phyloP scores from a whole-genome alignment of 257 asterid species.

The Capsicum pubescens region DNA sequence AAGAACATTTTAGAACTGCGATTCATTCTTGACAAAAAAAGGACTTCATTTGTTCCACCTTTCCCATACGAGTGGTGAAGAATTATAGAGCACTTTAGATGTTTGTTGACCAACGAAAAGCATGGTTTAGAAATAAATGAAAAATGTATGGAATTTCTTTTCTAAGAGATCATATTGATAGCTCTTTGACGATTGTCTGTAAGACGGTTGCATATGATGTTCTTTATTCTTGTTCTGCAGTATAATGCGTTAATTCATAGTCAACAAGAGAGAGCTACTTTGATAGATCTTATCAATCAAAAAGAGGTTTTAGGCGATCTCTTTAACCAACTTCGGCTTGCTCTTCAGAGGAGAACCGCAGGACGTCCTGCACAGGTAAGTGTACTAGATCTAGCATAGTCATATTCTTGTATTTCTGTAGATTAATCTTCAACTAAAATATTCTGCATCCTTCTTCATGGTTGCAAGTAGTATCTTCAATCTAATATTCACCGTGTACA shows the following conservation, averaged over 20 bases:
- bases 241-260: slow-evolving; percentile 73
- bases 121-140: not conserved
- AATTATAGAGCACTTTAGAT: not conserved
- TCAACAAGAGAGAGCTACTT: slow-evolving; percentile 63
- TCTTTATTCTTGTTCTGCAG: slow-evolving; percentile 54
- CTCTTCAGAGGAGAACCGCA: slow-evolving; percentile 72
- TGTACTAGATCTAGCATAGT: slow-evolving; percentile 2
- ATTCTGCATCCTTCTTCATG: slow-evolving; percentile 8
- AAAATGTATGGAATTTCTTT: not conserved
- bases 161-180: not conserved
- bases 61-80: not conserved
- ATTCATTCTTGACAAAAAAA: not conserved
- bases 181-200: not conserved
- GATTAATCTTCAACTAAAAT: not conserved
- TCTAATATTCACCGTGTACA: slow-evolving; percentile 3
- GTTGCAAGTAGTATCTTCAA: slow-evolving; percentile 10
- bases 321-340: slow-evolving; percentile 92
- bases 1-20: not conserved
- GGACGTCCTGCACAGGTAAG: slow-evolving; percentile 93
- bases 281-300: slow-evolving; percentile 82
- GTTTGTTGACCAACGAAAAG: not conserved
- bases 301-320: slow-evolving; percentile 92
- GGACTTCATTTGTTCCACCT: not conserved
- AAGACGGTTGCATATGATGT: not conserved
- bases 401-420: not conserved